Percentiles rank a stretch among this genome's conserved stretches.
Evolutionary conservation across 352 stramenopile genomes (phyloP).

Genomic region (Achlya hypogyna): DNA sequence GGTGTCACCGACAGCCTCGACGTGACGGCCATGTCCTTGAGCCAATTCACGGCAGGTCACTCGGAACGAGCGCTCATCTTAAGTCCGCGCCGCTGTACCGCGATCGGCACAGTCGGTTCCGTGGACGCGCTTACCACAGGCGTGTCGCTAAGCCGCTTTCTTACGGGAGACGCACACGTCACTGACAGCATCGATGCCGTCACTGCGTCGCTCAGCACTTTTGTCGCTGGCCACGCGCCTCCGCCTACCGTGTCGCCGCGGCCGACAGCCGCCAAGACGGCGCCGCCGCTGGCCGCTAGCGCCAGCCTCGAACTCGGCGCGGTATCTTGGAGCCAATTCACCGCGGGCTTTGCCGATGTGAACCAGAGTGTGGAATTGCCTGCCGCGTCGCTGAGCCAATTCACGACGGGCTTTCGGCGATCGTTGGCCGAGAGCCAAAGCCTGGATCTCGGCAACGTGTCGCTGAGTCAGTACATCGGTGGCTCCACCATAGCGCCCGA

Average conservation of each 20-base stretch:
- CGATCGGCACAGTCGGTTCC: too few species aligned
- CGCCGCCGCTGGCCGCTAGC: too few species aligned
- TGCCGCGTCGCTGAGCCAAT: constrained; percentile 27
- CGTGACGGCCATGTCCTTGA: constrained; percentile 30
- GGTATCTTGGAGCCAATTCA: too few species aligned
- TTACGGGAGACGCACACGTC: neutral
- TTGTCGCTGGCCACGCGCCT: too few species aligned
- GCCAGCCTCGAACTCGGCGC: too few species aligned
- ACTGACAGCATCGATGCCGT: neutral
- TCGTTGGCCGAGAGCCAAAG: constrained; percentile 8
- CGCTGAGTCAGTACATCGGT: constrained; percentile 16
- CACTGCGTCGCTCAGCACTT: constrained; percentile 28
- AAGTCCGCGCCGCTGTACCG: too few species aligned
- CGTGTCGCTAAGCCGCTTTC: neutral
- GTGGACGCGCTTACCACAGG: too few species aligned
- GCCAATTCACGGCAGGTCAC: constrained; percentile 31
- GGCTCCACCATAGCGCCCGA: too few species aligned
- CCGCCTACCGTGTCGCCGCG: neutral
- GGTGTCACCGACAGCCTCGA: constrained; percentile 27
- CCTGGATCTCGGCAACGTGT: constrained; percentile 11
- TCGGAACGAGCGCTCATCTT: too few species aligned
- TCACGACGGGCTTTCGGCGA: constrained; percentile 26
- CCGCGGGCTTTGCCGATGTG: too few species aligned
- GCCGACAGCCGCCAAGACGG: neutral
- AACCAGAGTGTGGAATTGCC: too few species aligned